Evolutionary conservation across 495 filamentous ascomycete genomes (phyloP).

Genomic region (Aspergillus ellipticus): DNA sequence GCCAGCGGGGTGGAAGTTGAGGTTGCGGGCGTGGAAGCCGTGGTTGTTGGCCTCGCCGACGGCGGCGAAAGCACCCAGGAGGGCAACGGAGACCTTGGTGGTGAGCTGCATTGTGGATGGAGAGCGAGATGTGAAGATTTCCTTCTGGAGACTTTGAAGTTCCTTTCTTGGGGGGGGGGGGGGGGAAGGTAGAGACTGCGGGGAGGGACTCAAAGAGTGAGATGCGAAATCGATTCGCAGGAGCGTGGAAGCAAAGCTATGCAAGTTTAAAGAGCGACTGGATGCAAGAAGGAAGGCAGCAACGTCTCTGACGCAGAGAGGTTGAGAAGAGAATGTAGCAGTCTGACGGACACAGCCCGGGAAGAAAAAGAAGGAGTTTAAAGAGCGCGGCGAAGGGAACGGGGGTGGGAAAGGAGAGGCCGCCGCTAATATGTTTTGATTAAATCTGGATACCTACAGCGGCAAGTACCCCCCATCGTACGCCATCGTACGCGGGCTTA

Average conservation of each 20-base stretch:
- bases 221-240: slow-evolving; percentile 50
- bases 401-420: not conserved
- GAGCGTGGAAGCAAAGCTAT: slow-evolving; percentile 4
- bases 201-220: slow-evolving; percentile 19
- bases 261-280: slow-evolving; percentile 37
- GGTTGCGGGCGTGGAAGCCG: slow-evolving; percentile 30
- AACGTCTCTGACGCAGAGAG: slow-evolving; percentile 29
- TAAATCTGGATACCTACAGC: slow-evolving; percentile 14
- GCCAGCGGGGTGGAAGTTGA: slow-evolving; percentile 22
- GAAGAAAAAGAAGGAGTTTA: slow-evolving; percentile 22
- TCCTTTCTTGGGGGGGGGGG: not conserved
- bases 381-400: slow-evolving; percentile 8
- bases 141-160: slow-evolving; percentile 13
- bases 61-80: slow-evolving; percentile 47
- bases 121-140: slow-evolving; percentile 26
- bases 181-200: slow-evolving; percentile 4
- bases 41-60: slow-evolving; percentile 39
- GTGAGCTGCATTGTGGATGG: slow-evolving; percentile 36
- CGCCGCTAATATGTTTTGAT: slow-evolving; percentile 8
- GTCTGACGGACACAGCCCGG: slow-evolving; percentile 16
- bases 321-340: slow-evolving; percentile 22
- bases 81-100: slow-evolving; percentile 46
- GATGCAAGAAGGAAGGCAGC: slow-evolving; percentile 26
- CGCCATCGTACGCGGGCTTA: not conserved
- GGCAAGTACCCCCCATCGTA: not conserved